Percentiles rank a stretch among this genome's conserved stretches.
phyloP scores from a whole-genome alignment of 78 protist genomes.

The Corallochytrium limacisporum region DNA sequence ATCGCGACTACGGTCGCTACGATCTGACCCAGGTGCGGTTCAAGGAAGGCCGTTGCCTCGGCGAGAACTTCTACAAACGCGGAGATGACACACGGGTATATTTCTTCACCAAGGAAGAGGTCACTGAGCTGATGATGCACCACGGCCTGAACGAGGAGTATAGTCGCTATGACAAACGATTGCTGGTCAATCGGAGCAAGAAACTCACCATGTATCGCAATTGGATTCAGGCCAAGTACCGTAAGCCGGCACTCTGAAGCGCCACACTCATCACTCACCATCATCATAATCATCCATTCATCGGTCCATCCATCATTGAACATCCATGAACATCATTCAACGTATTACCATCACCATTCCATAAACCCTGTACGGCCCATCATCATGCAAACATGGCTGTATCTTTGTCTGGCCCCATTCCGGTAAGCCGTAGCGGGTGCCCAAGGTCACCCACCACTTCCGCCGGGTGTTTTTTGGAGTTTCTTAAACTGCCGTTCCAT shows the following conservation, averaged over 20 bases:
- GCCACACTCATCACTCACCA: too few species aligned
- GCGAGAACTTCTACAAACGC: conserved; percentile 18
- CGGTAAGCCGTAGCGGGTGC: too few species aligned
- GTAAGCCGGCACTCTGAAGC: not conserved
- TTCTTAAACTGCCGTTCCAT: too few species aligned
- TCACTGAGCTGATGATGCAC: not conserved
- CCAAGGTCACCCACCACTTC: too few species aligned
- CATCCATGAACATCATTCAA: too few species aligned
- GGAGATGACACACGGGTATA: conserved; percentile 39
- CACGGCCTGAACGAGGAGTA: not conserved
- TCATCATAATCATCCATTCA: too few species aligned
- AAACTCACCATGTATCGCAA: conserved; percentile 7
- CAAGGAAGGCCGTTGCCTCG: not conserved
- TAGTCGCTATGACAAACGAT: not conserved
- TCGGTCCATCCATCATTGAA: too few species aligned
- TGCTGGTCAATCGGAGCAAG: not conserved
- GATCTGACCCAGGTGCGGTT: conserved; percentile 28
- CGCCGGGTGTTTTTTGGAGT: too few species aligned
- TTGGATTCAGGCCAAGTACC: conserved; percentile 9
- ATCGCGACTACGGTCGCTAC: conserved; percentile 35
- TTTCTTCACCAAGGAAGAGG: conserved; percentile 12
- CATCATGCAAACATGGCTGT: too few species aligned
- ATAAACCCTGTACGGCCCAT: too few species aligned
- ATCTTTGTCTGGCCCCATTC: too few species aligned
- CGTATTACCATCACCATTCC: too few species aligned